Conservation (phyloP, 768 basidiomycete species). For the Lentinula guzmanii region DNA sequence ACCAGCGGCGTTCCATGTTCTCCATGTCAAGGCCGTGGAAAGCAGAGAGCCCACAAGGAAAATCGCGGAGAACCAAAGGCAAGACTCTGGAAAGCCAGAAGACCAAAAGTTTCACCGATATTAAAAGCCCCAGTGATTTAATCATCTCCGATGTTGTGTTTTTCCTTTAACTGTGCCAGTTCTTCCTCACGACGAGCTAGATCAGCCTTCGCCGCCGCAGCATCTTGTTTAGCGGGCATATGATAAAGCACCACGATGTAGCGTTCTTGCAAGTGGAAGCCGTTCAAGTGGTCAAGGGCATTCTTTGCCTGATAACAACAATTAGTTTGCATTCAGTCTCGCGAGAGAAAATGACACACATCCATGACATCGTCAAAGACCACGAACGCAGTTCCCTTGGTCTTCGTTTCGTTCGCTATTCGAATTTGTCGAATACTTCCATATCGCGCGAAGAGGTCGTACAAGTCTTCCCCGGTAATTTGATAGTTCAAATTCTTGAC, state of each 20-base stretch:
- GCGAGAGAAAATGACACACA: slow-evolving; percentile 36
- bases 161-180: slow-evolving; percentile 77
- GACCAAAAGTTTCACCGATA: background rate
- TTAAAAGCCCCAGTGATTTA: slow-evolving; percentile 20
- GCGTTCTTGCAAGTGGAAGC: slow-evolving; percentile 95
- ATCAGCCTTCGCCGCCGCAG: slow-evolving; percentile 89
- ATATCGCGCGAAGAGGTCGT: slow-evolving; percentile 96
- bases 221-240: slow-evolving; percentile 96
- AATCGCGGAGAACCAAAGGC: background rate
- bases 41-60: background rate
- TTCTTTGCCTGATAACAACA: slow-evolving; percentile 72
- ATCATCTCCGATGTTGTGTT: slow-evolving; percentile 78
- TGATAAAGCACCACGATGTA: slow-evolving; percentile 98
- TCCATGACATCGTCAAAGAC: slow-evolving; percentile 97
- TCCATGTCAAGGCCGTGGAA: background rate
- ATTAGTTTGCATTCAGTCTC: slow-evolving; percentile 10
- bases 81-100: background rate
- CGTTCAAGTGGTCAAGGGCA: slow-evolving; percentile 93
- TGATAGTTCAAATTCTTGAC: slow-evolving; percentile 92
- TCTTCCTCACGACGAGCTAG: slow-evolving; percentile 89
- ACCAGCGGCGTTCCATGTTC: background rate
- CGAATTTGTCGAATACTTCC: slow-evolving; percentile 95
- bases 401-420: slow-evolving; percentile 87
- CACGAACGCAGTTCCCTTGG: slow-evolving; percentile 94
- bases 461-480: slow-evolving; percentile 90